Base-by-base conservation (phyloP, 139 green algal species). In the Mychonastes homosphaera region DNA sequence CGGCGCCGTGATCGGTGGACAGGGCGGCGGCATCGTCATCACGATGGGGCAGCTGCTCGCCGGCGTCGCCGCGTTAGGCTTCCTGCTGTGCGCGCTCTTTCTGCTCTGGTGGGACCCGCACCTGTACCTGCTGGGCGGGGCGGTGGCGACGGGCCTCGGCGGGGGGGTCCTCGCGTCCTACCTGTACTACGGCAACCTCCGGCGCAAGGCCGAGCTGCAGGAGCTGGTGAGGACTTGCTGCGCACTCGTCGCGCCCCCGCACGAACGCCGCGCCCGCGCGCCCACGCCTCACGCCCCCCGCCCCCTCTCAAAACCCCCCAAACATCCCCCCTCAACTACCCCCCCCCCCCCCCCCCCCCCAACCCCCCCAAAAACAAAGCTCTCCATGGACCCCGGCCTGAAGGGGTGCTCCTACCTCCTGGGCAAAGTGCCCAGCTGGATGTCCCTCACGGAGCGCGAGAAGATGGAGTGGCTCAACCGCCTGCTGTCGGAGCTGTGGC, bases 391-490 rank as follows among this genome's bases (percentile, higher is more conserved):
- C 8, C 70, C 87, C 7, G 87, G 87, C 0, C 65, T 79, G 19
- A 90, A 94, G 61, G 87, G 86, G 9, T 68, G 90, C 51, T 74
- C 81, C 54, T 53, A 65, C 54, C 58, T 93, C 56, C 56, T 89
- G 38, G 76, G 81, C 46, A 46, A 76, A 16, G 65, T 90, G 39
- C 87, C 87, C 4, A 71, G 76, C 4, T 88, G 81, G 83, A 68
- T 95, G 27, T 68, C 33, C 44, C 84, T 87, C 51, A 75, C 75
- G 9, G 77, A 92, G 3, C 64, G 62, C 0, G 87, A 95, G 48
- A 89, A 88, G 57, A 76, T 92, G 52, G 81, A 91, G 78, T 95
- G 87, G 87, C 52, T 95, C 3, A 95, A 95, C 67, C 53, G 40
- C 1, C 50, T 89, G 18, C 43, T 95, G 23, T 40, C 46, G 46